Conservation (phyloP, 1,284 basidiomycete genomes). For the Thelephora terrestris region DNA sequence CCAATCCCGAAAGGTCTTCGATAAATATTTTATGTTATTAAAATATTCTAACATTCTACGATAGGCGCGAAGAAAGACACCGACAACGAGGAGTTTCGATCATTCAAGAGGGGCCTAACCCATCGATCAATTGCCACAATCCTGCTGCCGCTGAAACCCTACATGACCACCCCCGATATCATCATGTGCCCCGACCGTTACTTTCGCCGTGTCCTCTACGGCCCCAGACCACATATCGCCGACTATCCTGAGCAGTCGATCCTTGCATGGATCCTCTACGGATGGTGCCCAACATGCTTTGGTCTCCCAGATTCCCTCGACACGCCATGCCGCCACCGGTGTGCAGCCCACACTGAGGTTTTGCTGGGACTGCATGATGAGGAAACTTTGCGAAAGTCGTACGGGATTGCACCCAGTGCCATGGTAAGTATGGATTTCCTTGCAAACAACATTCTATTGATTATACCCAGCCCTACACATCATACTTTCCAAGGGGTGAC, state of each 20-base stretch:
- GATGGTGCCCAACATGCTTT: constrained; percentile 14
- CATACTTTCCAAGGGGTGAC: constrained; percentile 16
- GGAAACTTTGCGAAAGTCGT: too few species aligned
- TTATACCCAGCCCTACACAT: constrained; percentile 15
- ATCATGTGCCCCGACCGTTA: constrained; percentile 16
- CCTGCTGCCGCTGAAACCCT: constrained; percentile 8
- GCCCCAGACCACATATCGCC: constrained; percentile 10
- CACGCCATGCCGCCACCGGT: constrained; percentile 1
- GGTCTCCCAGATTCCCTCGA: not conserved
- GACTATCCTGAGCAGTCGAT: constrained; percentile 11
- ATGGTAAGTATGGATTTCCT: too few species aligned
- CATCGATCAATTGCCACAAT: constrained; percentile 12
- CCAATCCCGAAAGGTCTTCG: constrained; percentile 16
- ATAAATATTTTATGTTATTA: not conserved
- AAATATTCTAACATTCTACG: not conserved
- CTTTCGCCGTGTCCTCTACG: constrained; percentile 13
- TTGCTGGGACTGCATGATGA: not conserved
- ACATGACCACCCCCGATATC: constrained; percentile 15
- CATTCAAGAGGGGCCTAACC: constrained; percentile 14
- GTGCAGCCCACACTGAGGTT: not conserved
- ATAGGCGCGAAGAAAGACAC: constrained; percentile 8
- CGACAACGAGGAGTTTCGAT: constrained; percentile 9
- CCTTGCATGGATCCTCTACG: constrained; percentile 7
- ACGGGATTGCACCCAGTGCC: too few species aligned
- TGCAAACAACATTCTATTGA: too few species aligned